Percentiles rank a stretch among this genome's conserved stretches.
These are phyloP conservation scores for Microsporum canis DNA, from an alignment of 2,329 filamentous ascomycete genomes.

Conservation along the genomic window DNA sequence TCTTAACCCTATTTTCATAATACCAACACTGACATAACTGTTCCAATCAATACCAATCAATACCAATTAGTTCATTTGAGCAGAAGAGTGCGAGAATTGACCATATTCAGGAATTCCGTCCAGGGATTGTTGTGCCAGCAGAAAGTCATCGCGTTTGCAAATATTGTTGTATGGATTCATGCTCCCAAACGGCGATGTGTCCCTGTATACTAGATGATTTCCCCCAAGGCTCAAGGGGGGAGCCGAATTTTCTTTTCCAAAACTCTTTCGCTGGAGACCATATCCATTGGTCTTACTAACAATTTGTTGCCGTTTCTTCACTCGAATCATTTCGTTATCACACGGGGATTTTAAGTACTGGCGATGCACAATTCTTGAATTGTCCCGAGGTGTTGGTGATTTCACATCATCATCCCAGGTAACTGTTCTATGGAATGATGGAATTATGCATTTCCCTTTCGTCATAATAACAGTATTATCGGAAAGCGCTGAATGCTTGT, in stretches of 20 bases:
- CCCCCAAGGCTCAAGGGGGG: neutral
- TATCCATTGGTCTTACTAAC: neutral
- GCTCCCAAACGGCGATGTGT: neutral
- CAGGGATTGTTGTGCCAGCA: neutral
- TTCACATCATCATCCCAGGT: neutral
- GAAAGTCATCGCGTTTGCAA: neutral
- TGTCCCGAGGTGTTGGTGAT: neutral
- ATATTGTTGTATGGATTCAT: constrained; percentile 9
- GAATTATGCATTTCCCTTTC: constrained; percentile 18
- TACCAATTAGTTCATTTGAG: neutral
- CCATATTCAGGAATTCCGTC: neutral
- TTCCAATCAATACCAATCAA: neutral
- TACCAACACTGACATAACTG: neutral
- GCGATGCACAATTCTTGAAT: neutral
- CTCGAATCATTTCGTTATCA: neutral
- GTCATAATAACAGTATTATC: constrained; percentile 16
- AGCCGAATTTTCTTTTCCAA: neutral
- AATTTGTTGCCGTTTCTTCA: neutral
- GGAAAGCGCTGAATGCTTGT: constrained; percentile 25
- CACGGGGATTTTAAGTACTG: neutral
- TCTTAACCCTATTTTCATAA: neutral
- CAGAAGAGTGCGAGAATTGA: neutral
- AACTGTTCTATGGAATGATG: constrained; percentile 5
- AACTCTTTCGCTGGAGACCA: neutral
- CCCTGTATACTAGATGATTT: neutral